These are phyloP conservation scores for Wallacemonas sp. DNA, from an alignment of 208 protist genomes.

Conservation along the genomic window DNA sequence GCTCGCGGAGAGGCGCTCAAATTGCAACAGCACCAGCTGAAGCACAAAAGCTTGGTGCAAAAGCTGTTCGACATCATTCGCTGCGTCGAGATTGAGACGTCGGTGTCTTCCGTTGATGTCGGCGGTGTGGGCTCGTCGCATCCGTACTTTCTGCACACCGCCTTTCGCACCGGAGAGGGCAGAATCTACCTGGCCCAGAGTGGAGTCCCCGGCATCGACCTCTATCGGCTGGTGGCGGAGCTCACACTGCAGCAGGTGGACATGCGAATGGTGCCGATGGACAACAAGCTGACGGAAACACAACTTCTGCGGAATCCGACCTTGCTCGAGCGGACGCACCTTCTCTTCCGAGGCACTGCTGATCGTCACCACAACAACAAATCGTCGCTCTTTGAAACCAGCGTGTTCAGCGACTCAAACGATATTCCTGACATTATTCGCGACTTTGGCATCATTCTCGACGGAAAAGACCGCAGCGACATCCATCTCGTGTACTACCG, in stretches of 20 bases:
- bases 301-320: slow-evolving; percentile 21
- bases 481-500: slow-evolving; percentile 80
- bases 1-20: slow-evolving; percentile 33
- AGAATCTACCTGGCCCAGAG: slow-evolving; percentile 61
- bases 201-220: slow-evolving; percentile 58
- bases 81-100: slow-evolving; percentile 77
- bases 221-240: slow-evolving; percentile 74
- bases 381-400: slow-evolving; percentile 18
- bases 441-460: slow-evolving; percentile 76
- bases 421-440: slow-evolving; percentile 49
- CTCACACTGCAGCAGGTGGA: slow-evolving; percentile 74
- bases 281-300: slow-evolving; percentile 42
- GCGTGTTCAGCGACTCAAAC: slow-evolving; percentile 16
- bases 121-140: slow-evolving; percentile 55
- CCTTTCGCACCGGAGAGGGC: slow-evolving; percentile 69
- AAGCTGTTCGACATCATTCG: slow-evolving; percentile 77
- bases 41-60: slow-evolving; percentile 46
- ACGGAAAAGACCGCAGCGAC: slow-evolving; percentile 61
- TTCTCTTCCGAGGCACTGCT: slow-evolving; percentile 46
- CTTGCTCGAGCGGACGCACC: slow-evolving; percentile 54
- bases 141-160: slow-evolving; percentile 80
- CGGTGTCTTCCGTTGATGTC: slow-evolving; percentile 66
- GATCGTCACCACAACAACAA: slow-evolving; percentile 26
- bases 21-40: slow-evolving; percentile 46
- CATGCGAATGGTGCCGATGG: slow-evolving; percentile 68